These are phyloP conservation scores for Aspergillus piperis DNA, from an alignment of 2,329 filamentous ascomycete genomes.

Conservation along the genomic window DNA sequence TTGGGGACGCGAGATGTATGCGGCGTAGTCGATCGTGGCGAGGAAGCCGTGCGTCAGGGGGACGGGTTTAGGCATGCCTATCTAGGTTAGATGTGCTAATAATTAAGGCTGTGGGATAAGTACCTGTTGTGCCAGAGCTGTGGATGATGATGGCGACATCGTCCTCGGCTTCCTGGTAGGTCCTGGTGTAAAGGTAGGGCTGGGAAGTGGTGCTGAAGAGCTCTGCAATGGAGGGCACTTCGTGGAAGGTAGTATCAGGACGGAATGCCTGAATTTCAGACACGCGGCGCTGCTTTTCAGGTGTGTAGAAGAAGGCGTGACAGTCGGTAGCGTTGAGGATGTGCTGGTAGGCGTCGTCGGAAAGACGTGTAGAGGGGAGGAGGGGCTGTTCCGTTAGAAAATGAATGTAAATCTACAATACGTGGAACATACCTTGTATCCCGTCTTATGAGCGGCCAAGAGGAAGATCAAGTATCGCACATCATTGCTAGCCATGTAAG, in stretches of 20 bases:
- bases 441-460: conserved; percentile 24
- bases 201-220: neutral
- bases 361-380: conserved; percentile 24
- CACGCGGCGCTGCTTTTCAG: conserved; percentile 24
- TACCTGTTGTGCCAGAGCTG: conserved; percentile 39
- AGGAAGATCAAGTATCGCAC: conserved; percentile 23
- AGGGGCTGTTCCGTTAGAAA: conserved; percentile 9
- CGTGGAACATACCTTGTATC: conserved; percentile 13
- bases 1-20: neutral
- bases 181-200: conserved; percentile 17
- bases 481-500: conserved; percentile 27
- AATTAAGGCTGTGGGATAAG: fast-evolving
- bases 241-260: conserved; percentile 7
- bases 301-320: conserved; percentile 28
- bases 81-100: neutral
- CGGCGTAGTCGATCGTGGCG: conserved; percentile 10
- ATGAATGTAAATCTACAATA: neutral
- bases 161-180: conserved; percentile 25
- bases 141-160: conserved; percentile 32
- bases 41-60: conserved; percentile 24
- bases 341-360: conserved; percentile 19
- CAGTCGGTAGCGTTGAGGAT: conserved; percentile 20
- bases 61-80: conserved; percentile 23
- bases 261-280: conserved; percentile 18
- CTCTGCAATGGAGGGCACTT: conserved; percentile 12